These are phyloP conservation scores for Stagonosporopsis chrysanthemi DNA, from an alignment of 2,329 filamentous ascomycete genomes.

Conservation along the genomic window DNA sequence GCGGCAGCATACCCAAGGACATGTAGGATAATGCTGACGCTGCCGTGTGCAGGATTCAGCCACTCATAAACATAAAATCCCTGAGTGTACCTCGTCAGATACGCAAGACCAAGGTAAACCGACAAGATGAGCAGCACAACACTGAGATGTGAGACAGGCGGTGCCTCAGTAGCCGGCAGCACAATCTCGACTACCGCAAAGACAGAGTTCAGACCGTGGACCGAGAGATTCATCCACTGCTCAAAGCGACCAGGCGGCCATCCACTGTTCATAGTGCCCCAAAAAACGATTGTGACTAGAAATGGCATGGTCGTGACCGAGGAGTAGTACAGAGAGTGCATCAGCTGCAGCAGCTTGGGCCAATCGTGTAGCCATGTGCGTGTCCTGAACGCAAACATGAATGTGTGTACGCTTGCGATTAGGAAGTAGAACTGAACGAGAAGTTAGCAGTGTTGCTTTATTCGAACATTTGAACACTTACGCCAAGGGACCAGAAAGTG, in stretches of 20 bases:
- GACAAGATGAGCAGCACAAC: slow-evolving; percentile 72
- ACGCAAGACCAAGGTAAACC: slow-evolving; percentile 75
- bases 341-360: slow-evolving; percentile 41
- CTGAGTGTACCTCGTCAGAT: slow-evolving; percentile 71
- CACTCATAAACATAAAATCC: slow-evolving; percentile 76
- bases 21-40: slow-evolving; percentile 31
- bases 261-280: slow-evolving; percentile 46
- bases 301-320: slow-evolving; percentile 50
- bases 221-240: slow-evolving; percentile 67
- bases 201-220: slow-evolving; percentile 75
- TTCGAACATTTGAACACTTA: background rate
- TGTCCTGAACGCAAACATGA: slow-evolving; percentile 60
- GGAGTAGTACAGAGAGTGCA: slow-evolving; percentile 48
- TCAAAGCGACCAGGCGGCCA: slow-evolving; percentile 53
- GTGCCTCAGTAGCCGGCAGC: slow-evolving; percentile 67
- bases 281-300: slow-evolving; percentile 52
- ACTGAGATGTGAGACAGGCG: slow-evolving; percentile 68
- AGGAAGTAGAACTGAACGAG: slow-evolving; percentile 70
- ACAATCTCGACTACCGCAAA: slow-evolving; percentile 78
- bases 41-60: slow-evolving; percentile 39
- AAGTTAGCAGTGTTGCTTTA: background rate
- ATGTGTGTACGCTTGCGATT: slow-evolving; percentile 70
- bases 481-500: slow-evolving; percentile 77
- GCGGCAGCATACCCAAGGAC: slow-evolving; percentile 33
- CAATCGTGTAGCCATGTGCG: slow-evolving; percentile 45